Evolutionary conservation across 306 rosid genomes (phyloP), one percentile per base, ranked within the genome.

Genomic region (Medicago lupulina): DNA sequence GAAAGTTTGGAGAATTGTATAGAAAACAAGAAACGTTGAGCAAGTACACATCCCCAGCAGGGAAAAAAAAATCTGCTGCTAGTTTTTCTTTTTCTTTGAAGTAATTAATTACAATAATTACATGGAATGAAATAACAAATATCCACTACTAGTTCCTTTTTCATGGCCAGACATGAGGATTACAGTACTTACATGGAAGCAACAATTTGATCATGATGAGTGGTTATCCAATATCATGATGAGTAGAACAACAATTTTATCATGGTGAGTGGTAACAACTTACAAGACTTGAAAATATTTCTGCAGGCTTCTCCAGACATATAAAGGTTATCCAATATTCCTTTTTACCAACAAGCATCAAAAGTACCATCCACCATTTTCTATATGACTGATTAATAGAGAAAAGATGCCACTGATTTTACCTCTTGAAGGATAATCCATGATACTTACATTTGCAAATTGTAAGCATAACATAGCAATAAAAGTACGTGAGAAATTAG

Each of bases 401-500:
- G 74, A 28, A 61, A 69, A 50, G 71, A 43, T 51, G 63, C 41
- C 15, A 50, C 59, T 40, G 6, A 16, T 47, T 65, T 77, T 51
- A 55, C 75, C 74, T 57, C 81, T 66, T 75, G 53, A 67, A 82
- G 59, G 39, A 67, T 64, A 51, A 59, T 64, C 44, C 60, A 57
- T 13, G 77, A 71, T 43, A 57, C 40, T 71, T 21, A 19, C 57
- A 49, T 47, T 31, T 57, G 46, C 46, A 64, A 36, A 19, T 49
- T 38, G 53, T 58, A 36, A 41, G 79, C 80, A 68, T 16, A 38
- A 16, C 25, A 59, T 14, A 31, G 18, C 57, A 62, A 74, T 62
- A 21, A 43, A 38, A 57, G 19, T 74, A 50, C 38, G 51, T 9
- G 9, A 74, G 53, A 78, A 82, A 80, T 79, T 83, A 87, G 43